A percentile compares a stretch with the other conserved stretches of the same genome.
phyloP scores from a whole-genome alignment of 1,284 basidiomycete genomes.

The Mycena sp. region DNA sequence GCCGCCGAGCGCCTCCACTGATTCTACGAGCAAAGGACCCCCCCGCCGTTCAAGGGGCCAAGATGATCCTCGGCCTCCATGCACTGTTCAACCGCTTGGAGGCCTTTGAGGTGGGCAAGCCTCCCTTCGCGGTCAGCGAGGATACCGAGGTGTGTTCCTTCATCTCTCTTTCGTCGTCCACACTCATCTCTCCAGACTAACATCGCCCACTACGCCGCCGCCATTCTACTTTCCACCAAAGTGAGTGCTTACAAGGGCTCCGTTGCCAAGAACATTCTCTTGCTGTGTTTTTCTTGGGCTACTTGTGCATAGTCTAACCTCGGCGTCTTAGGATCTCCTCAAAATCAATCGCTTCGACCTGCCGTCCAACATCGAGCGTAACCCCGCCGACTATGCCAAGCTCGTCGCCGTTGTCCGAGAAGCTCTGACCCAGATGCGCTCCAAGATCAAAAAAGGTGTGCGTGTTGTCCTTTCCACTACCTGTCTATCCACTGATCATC shows the following conservation, averaged over 20 bases:
- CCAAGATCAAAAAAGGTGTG: constrained; percentile 12
- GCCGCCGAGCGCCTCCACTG: too few species aligned
- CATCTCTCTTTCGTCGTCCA: background rate
- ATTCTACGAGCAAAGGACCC: too few species aligned
- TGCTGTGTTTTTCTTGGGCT: too few species aligned
- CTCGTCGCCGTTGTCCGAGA: background rate
- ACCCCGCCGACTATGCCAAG: constrained; percentile 3
- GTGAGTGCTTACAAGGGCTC: constrained; percentile 1
- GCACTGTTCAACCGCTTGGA: too few species aligned
- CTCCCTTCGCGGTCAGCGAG: too few species aligned
- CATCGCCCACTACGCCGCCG: background rate
- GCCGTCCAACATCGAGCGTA: background rate
- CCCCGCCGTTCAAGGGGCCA: too few species aligned
- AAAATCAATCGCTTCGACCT: constrained; percentile 1
- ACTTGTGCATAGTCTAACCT: background rate
- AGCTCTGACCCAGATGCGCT: constrained; percentile 1
- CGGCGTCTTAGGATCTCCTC: background rate
- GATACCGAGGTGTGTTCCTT: background rate
- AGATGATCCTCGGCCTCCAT: too few species aligned
- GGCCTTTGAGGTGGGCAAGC: too few species aligned
- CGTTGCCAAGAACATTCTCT: background rate
- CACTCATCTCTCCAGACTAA: background rate
- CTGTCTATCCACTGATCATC: background rate
- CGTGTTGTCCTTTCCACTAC: too few species aligned
- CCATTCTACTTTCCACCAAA: background rate